Percentiles rank a stretch among this genome's conserved stretches.
These are phyloP conservation scores for Termitomyces sp. DNA, from an alignment of 1,284 basidiomycete species.

Conservation along the genomic window DNA sequence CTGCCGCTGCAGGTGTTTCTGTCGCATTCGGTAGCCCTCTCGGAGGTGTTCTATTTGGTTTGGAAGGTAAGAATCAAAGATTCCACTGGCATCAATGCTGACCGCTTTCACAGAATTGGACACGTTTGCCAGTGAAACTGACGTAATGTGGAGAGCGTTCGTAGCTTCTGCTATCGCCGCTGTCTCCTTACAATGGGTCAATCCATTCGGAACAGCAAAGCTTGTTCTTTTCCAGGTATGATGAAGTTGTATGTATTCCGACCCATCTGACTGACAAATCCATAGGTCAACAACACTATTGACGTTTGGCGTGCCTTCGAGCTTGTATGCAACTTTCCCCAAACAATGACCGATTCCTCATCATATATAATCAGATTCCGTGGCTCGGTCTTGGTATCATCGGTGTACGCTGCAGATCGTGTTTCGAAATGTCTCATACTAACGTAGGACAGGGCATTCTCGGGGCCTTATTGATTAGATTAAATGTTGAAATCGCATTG, in stretches of 20 bases:
- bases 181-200: slow-evolving; percentile 64
- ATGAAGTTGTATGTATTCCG: not conserved
- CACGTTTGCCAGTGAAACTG: slow-evolving; percentile 62
- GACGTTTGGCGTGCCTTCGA: slow-evolving; percentile 70
- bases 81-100: not conserved
- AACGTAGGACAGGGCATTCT: slow-evolving; percentile 48
- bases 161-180: slow-evolving; percentile 71
- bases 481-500: slow-evolving; percentile 61
- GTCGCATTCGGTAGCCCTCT: slow-evolving; percentile 74
- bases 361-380: slow-evolving; percentile 45
- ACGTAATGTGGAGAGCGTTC: slow-evolving; percentile 74
- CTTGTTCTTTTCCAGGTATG: slow-evolving; percentile 65
- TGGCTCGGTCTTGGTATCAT: slow-evolving; percentile 59
- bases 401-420: slow-evolving; percentile 39
- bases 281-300: slow-evolving; percentile 51
- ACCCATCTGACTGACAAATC: not conserved
- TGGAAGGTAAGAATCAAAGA: slow-evolving; percentile 42
- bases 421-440: not conserved
- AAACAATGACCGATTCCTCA: not conserved
- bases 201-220: slow-evolving; percentile 70
- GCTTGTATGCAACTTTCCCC: slow-evolving; percentile 39
- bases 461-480: slow-evolving; percentile 58
- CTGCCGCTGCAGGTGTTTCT: slow-evolving; percentile 68
- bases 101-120: slow-evolving; percentile 47
- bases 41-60: slow-evolving; percentile 69